Evolutionary conservation across 768 basidiomycete genomes (phyloP), one percentile per base, ranked within the genome.

Genomic region (Hericium alpestre): DNA sequence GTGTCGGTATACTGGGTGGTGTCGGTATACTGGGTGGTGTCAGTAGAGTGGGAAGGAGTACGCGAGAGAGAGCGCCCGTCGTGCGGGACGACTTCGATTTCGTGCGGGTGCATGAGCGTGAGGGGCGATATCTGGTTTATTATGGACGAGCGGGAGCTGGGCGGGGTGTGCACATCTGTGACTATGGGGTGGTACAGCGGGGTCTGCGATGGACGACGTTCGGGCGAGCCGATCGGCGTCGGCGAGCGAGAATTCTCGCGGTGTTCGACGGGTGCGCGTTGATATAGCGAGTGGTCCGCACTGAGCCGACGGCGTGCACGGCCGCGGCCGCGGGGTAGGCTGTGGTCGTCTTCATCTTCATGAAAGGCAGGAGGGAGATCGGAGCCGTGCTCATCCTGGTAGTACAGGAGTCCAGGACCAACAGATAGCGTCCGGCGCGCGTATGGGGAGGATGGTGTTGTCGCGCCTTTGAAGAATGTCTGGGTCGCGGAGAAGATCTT

Each of bases 401-500:
- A 71, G 4, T 73, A 77, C 3, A 77, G 74, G 13, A 82, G 75
- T 0, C 76, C 76, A 0, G 78, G 79, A 0, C 76, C 81, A 20
- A 82, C 68, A 0, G 81, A 82, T 8, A 72, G 64, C 2, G 77
- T 73, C 20, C 73, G 82, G 64, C 67, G 81, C 63, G 59, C 73
- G 65, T 15, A 5, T n/a, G 43, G 43, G 22, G 51, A 73, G 62
- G 62, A 60, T 27, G 77, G 70, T 20, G 70, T 62, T 9, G 70
- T 58, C 46, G 73, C 70, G 0, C 88, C 87, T 52, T 77, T 77
- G 69, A 93, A 96, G 68, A 88, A 85, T 4, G 82, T 78, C 37
- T 81, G 80, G 0, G 81, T 80, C 13, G 85, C 80, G 39, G 83
- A 83, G 64, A 90, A 84, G 32, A 93, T 74, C 37, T 75, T 74